Base-by-base conservation (phyloP, 768 basidiomycete species). In the Agrocybe praecox region DNA sequence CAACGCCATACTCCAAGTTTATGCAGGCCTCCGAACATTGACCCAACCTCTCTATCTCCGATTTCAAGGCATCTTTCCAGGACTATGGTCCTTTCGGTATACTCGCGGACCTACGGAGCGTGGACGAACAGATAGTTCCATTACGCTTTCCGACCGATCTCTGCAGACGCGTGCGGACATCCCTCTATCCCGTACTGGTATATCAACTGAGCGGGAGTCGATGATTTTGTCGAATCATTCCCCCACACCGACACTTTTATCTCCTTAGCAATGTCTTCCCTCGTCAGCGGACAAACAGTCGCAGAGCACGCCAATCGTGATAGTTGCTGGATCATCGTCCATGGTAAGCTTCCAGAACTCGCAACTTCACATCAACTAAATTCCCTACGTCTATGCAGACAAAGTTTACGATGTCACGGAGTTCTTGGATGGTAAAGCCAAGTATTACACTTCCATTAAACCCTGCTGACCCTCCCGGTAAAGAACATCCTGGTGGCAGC, bases 401-500 rank as follows among this genome's bases (percentile, higher is more conserved):
- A 84, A 87, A 47, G 88, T 84, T 5, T 92, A 91, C 69, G 90
- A 92, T 60, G 89, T 90, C 6, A 89, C 90, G 0, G 87, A 89
- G 22, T 90, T 91, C 67, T 75, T 90, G 43, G 85, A 88, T 58
- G 86, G 86, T 86, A 67, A 63, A 76, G 11, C 6, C 19, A 55
- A n/a, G 21, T 46, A 1, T 40, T 47, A 10, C 36, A 40, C 34
- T 26, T 22, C 14, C 11, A 26, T 45, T 34, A 44, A 40, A 22
- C 8, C 8, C 17, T 18, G 32, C 43, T 26, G 7, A 23, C n/a
- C 32, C 23, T 29, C 24, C n/a, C 6, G 17, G 18, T 60, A 22
- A 57, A 87, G 87, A 89, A 49, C 88, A 89, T 66, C 88, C 88
- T 82, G 92, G 94, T 32, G 94, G 94, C 8, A 86, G 86, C 66